A percentile compares a stretch with the other conserved stretches of the same genome.
phyloP scores from a whole-genome alignment of 352 stramenopile genomes.

The Phytopythium ostracodes region DNA sequence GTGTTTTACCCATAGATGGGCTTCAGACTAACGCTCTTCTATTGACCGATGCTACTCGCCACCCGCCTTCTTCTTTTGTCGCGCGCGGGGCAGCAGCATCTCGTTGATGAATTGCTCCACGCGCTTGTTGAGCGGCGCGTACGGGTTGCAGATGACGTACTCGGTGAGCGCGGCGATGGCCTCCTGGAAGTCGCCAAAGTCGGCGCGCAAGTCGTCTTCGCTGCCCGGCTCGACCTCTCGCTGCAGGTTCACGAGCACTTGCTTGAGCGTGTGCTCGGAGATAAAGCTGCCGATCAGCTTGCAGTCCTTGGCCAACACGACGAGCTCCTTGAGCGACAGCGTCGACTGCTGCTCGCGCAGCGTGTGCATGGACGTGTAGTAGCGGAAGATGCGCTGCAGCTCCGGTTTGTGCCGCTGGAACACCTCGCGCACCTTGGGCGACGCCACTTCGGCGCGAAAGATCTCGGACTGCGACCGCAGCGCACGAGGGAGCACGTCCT shows the following conservation, averaged over 20 bases:
- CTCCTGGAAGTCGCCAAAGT: constrained; percentile 71
- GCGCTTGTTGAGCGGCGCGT: constrained; percentile 71
- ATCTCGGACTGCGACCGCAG: constrained; percentile 68
- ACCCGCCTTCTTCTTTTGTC: constrained; percentile 56
- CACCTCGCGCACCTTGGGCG: constrained; percentile 62
- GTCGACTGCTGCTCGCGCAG: constrained; percentile 73
- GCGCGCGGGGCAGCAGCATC: constrained; percentile 60
- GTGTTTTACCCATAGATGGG: too few species aligned
- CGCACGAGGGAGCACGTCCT: constrained; percentile 58
- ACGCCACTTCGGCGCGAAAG: constrained; percentile 67
- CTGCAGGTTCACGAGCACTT: constrained; percentile 74
- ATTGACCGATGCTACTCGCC: constrained; percentile 3
- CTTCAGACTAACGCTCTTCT: not conserved
- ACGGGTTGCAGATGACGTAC: constrained; percentile 79
- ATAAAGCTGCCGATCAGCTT: constrained; percentile 74
- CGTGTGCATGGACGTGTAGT: constrained; percentile 77
- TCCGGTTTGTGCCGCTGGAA: constrained; percentile 68
- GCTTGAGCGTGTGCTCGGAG: constrained; percentile 74
- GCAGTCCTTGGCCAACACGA: constrained; percentile 64
- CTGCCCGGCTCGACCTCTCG: constrained; percentile 32
- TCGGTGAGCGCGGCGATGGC: constrained; percentile 66
- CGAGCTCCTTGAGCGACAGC: constrained; percentile 55
- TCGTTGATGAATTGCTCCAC: constrained; percentile 77
- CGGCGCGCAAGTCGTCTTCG: constrained; percentile 42
- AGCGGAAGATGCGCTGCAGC: constrained; percentile 74